phyloP scores from a whole-genome alignment of 1,284 basidiomycete species.

The Phellinidium pouzarii region DNA sequence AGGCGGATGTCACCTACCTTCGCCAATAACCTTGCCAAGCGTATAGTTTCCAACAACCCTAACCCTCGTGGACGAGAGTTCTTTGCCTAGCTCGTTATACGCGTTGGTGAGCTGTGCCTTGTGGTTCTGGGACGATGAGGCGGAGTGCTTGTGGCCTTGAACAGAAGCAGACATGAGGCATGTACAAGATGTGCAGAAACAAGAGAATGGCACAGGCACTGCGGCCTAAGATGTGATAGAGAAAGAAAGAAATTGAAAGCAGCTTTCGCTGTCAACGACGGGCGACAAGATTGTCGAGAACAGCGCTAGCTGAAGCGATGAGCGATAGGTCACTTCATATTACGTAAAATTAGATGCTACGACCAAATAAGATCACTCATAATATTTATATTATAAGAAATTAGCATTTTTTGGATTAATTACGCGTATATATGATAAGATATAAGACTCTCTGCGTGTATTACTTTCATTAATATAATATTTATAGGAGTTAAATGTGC shows the following conservation, averaged over 20 bases:
- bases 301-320: not conserved
- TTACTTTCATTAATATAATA: too few species aligned
- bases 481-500: too few species aligned
- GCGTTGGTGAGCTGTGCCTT: conserved; percentile 87
- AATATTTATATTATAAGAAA: too few species aligned
- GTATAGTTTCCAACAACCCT: conserved; percentile 95
- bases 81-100: conserved; percentile 95
- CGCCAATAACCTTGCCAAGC: conserved; percentile 90
- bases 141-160: conserved; percentile 55
- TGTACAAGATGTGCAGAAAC: conserved; percentile 30
- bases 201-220: conserved; percentile 38
- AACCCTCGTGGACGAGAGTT: conserved; percentile 83
- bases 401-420: too few species aligned
- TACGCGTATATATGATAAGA: too few species aligned
- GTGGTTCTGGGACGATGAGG: conserved; percentile 67
- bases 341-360: not conserved
- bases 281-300: not conserved
- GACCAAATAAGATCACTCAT: too few species aligned
- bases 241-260: conserved; percentile 2
- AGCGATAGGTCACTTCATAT: not conserved
- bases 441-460: too few species aligned
- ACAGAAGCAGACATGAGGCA: conserved; percentile 36
- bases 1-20: conserved; percentile 54
- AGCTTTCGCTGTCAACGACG: not conserved
- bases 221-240: conserved; percentile 16